Evolutionary conservation across 2,329 filamentous ascomycete genomes (phyloP).

Genomic region (Zarea fungicola): DNA sequence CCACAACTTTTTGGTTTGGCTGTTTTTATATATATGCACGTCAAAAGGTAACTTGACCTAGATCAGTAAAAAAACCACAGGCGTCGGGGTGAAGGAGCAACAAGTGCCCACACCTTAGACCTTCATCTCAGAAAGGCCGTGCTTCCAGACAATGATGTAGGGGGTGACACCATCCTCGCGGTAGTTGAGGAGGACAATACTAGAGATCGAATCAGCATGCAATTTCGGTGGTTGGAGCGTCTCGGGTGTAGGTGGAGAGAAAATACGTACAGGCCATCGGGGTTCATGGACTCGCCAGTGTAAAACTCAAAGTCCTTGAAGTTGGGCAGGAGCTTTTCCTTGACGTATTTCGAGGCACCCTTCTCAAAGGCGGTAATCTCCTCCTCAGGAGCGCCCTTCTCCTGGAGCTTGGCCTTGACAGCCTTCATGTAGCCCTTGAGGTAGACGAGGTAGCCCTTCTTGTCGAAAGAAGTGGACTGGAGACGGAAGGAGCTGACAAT

Average conservation of each 20-base stretch:
- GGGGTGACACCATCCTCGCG: slow-evolving; percentile 93
- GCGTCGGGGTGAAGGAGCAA: background rate
- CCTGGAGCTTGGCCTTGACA: slow-evolving; percentile 66
- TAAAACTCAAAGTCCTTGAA: slow-evolving; percentile 97
- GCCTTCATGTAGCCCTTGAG: slow-evolving; percentile 94
- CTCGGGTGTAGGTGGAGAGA: background rate
- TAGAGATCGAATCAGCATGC: slow-evolving; percentile 31
- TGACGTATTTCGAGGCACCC: slow-evolving; percentile 67
- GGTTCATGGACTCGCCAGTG: slow-evolving; percentile 87
- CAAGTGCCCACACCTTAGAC: slow-evolving; percentile 56
- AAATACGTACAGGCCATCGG: slow-evolving; percentile 90
- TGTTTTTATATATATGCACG: slow-evolving; percentile 1
- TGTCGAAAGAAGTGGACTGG: slow-evolving; percentile 72
- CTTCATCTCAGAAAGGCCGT: slow-evolving; percentile 85
- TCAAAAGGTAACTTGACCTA: background rate
- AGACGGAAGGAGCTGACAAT: slow-evolving; percentile 90
- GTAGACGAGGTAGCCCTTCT: slow-evolving; percentile 78
- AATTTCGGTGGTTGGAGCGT: background rate
- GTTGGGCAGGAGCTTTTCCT: slow-evolving; percentile 73
- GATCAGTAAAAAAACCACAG: background rate
- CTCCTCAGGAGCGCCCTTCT: slow-evolving; percentile 55
- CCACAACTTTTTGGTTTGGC: background rate
- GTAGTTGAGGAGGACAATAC: slow-evolving; percentile 92
- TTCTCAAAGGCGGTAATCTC: slow-evolving; percentile 75
- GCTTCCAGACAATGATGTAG: slow-evolving; percentile 89